These are phyloP conservation scores for Colletotrichum graminicola DNA, from an alignment of 2,329 filamentous ascomycete genomes.

Conservation along the genomic window DNA sequence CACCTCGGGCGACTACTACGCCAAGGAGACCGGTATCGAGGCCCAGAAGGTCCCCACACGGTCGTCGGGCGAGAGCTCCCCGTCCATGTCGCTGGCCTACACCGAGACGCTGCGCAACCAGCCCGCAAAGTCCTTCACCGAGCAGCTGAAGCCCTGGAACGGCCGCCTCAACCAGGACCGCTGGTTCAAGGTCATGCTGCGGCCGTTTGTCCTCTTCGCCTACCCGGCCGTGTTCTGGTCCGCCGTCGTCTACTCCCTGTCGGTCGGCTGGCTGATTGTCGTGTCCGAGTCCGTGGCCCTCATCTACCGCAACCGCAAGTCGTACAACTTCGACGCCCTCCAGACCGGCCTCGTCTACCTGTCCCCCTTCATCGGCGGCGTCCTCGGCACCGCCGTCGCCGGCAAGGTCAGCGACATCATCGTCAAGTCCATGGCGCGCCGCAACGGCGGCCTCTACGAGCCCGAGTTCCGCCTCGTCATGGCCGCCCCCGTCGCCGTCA, in stretches of 20 bases:
- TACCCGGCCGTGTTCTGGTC: slow-evolving; percentile 95
- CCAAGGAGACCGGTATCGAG: slow-evolving; percentile 53
- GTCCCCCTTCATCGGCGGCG: slow-evolving; percentile 87
- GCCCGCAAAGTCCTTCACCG: slow-evolving; percentile 77
- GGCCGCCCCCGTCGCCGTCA: slow-evolving; percentile 82
- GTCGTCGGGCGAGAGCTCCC: slow-evolving; percentile 50
- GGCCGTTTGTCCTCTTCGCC: slow-evolving; percentile 87
- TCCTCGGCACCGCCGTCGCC: slow-evolving; percentile 91
- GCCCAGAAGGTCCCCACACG: slow-evolving; percentile 55
- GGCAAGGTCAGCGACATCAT: slow-evolving; percentile 89
- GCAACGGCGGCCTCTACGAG: slow-evolving; percentile 94
- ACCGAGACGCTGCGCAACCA: slow-evolving; percentile 76
- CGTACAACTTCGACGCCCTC: slow-evolving; percentile 85
- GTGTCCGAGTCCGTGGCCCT: slow-evolving; percentile 87
- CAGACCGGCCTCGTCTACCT: slow-evolving; percentile 90
- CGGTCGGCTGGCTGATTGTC: slow-evolving; percentile 95
- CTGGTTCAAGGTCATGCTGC: slow-evolving; percentile 81
- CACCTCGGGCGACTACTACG: slow-evolving; percentile 45
- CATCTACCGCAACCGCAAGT: slow-evolving; percentile 77
- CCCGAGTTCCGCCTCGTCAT: slow-evolving; percentile 94
- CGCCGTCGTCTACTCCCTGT: slow-evolving; percentile 84
- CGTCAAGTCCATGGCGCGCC: slow-evolving; percentile 82
- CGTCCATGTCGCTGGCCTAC: slow-evolving; percentile 63
- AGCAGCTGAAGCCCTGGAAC: slow-evolving; percentile 82
- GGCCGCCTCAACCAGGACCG: slow-evolving; percentile 82